phyloP scores from a whole-genome alignment of 2,329 filamentous ascomycete species.

The Ascosphaera aggregata region DNA sequence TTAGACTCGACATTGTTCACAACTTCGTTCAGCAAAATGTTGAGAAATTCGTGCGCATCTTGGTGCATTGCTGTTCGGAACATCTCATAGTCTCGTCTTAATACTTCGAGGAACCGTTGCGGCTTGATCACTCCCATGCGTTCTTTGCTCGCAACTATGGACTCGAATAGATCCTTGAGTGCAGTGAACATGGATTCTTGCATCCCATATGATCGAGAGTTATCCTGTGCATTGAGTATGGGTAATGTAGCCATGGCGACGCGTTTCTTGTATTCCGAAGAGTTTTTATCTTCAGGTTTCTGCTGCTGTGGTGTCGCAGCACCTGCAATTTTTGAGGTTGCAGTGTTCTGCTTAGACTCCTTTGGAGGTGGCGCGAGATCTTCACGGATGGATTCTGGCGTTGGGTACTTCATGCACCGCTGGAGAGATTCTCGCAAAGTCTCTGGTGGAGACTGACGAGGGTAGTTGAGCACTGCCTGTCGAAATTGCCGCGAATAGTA shows the following conservation, averaged over 20 bases:
- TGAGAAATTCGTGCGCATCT: conserved; percentile 93
- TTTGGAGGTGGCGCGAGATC: conserved; percentile 18
- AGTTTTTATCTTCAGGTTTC: conserved; percentile 82
- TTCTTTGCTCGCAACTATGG: conserved; percentile 56
- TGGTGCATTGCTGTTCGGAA: conserved; percentile 96
- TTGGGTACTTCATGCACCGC: conserved; percentile 31
- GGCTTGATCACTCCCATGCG: conserved; percentile 82
- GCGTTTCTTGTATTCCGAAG: conserved; percentile 96
- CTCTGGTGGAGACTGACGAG: conserved; percentile 45
- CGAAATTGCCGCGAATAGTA: conserved; percentile 92
- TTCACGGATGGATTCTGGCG: conserved; percentile 31
- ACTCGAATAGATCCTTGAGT: conserved; percentile 87
- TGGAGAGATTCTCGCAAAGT: conserved; percentile 35
- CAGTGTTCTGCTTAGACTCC: conserved; percentile 21
- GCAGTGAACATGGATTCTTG: conserved; percentile 85
- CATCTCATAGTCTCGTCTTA: conserved; percentile 90
- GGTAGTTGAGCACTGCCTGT: conserved; percentile 83
- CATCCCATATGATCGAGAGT: conserved; percentile 65
- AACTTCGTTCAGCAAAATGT: conserved; percentile 83
- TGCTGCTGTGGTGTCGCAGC: conserved; percentile 31
- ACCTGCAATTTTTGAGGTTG: conserved; percentile 22
- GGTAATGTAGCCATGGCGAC: conserved; percentile 73
- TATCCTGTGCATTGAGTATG: conserved; percentile 67
- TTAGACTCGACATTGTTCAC: conserved; percentile 86
- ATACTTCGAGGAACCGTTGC: conserved; percentile 76